Conservation (phyloP, 306 rosid genomes). For the Glycyrrhiza uralensis region DNA sequence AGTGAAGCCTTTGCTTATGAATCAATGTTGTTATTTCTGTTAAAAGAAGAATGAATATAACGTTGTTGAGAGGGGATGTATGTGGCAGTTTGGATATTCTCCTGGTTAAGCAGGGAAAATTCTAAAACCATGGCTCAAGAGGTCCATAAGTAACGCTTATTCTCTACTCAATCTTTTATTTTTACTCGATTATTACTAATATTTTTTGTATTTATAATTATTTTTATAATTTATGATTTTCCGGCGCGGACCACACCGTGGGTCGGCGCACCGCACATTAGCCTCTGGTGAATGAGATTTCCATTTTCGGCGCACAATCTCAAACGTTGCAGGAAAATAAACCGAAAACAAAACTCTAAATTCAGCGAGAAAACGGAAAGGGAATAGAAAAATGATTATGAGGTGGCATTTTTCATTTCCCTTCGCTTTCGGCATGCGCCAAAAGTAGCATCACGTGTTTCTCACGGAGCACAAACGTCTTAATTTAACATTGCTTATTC, state of each 20-base stretch:
- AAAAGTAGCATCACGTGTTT: constrained; percentile 58
- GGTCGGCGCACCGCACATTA: constrained; percentile 22
- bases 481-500: not conserved
- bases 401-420: constrained; percentile 17
- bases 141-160: not conserved
- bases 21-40: too few species aligned
- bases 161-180: not conserved
- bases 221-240: not conserved
- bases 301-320: not conserved
- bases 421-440: constrained; percentile 60
- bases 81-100: constrained; percentile 38
- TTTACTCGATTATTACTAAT: too few species aligned
- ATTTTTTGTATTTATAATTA: too few species aligned
- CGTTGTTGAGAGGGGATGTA: too few species aligned
- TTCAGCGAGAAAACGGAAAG: not conserved
- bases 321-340: not conserved
- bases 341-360: not conserved
- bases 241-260: constrained; percentile 30
- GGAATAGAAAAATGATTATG: not conserved
- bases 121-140: too few species aligned
- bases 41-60: too few species aligned
- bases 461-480: constrained; percentile 13
- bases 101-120: constrained; percentile 12
- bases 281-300: not conserved
- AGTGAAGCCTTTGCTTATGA: too few species aligned